A percentile compares a stretch with the other conserved stretches of the same genome.
phyloP scores from a whole-genome alignment of 2,329 filamentous ascomycete species.

The Fusarium virguliforme region DNA sequence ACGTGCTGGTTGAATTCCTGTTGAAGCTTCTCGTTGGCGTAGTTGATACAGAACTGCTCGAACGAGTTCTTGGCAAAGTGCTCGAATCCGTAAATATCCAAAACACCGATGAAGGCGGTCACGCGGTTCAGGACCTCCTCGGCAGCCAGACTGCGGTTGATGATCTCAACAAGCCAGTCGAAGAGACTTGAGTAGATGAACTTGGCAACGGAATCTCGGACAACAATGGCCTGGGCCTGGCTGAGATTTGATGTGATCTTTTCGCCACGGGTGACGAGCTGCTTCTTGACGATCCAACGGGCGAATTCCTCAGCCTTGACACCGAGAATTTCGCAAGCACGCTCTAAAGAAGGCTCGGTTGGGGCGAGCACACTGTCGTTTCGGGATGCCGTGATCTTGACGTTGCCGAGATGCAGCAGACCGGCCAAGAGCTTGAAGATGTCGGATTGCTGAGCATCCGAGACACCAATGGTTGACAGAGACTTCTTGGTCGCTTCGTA shows the following conservation, averaged over 20 bases:
- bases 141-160: constrained; percentile 91
- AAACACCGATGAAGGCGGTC: constrained; percentile 93
- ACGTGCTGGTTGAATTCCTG: constrained; percentile 99
- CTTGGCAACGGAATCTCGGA: constrained; percentile 97
- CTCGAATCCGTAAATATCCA: constrained; percentile 99
- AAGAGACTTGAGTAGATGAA: constrained; percentile 99
- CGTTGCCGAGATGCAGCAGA: constrained; percentile 93
- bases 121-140: constrained; percentile 88
- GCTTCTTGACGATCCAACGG: constrained; percentile 99
- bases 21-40: constrained; percentile 98
- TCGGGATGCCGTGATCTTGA: constrained; percentile 93
- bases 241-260: constrained; percentile 98
- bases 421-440: constrained; percentile 94
- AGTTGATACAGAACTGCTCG: constrained; percentile 99
- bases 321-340: constrained; percentile 87
- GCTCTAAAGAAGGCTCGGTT: constrained; percentile 85
- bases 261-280: constrained; percentile 94
- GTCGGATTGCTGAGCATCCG: constrained; percentile 79
- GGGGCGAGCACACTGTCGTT: constrained; percentile 88
- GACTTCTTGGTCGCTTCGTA: constrained; percentile 91
- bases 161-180: constrained; percentile 98
- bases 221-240: constrained; percentile 92
- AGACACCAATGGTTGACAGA: constrained; percentile 88
- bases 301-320: constrained; percentile 90
- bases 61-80: constrained; percentile 99